These are phyloP conservation scores for Vachellia collinsii DNA, from an alignment of 306 rosid species.

Conservation along the genomic window DNA sequence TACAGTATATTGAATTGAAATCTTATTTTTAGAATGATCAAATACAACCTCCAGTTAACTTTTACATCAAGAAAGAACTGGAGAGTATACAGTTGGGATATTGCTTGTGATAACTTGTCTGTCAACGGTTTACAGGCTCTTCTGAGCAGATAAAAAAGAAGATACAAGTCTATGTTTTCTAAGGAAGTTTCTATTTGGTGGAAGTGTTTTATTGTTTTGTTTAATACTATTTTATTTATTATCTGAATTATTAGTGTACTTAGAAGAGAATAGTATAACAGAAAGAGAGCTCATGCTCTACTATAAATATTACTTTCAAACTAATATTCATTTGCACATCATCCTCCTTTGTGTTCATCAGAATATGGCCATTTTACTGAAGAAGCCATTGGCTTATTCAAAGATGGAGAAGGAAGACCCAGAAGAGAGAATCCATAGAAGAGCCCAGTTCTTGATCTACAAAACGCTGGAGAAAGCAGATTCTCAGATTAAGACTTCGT, in stretches of 20 bases:
- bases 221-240: background rate
- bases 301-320: slow-evolving; percentile 46
- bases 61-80: too few relatives aligned
- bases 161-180: background rate
- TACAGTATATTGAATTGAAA: too few relatives aligned
- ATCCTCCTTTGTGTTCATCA: slow-evolving; percentile 8
- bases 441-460: slow-evolving; percentile 86
- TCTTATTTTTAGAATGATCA: too few relatives aligned
- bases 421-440: slow-evolving; percentile 58
- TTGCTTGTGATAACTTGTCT: background rate
- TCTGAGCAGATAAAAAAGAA: background rate
- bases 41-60: too few relatives aligned
- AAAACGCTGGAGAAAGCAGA: slow-evolving; percentile 66
- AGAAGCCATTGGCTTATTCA: slow-evolving; percentile 43
- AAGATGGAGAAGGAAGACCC: slow-evolving; percentile 85
- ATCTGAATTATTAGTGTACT: background rate
- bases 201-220: background rate
- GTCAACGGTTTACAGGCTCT: slow-evolving; percentile 6
- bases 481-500: slow-evolving; percentile 40
- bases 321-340: slow-evolving; percentile 13
- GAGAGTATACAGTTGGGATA: too few relatives aligned
- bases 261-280: background rate
- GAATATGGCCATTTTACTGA: background rate
- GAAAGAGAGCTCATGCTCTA: background rate
- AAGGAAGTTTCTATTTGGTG: background rate